These are phyloP conservation scores for Dentipellis fragilis DNA, from an alignment of 768 basidiomycete species.

Conservation along the genomic window DNA sequence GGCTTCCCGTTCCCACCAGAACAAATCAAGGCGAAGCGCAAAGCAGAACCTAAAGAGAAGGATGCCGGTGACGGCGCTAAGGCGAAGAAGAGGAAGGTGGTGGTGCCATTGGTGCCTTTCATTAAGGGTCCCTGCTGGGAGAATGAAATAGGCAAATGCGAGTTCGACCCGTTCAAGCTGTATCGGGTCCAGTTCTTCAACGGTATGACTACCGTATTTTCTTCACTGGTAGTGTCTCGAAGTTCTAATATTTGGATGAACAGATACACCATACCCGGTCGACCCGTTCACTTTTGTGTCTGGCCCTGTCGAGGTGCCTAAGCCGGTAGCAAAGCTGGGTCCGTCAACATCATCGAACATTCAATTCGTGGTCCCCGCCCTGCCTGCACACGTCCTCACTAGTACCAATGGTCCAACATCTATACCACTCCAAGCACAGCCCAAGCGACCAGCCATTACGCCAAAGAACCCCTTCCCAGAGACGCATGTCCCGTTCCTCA, in stretches of 20 bases:
- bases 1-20: constrained; percentile 24
- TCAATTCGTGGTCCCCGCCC: constrained; percentile 34
- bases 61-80: constrained; percentile 57
- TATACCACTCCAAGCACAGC: constrained; percentile 9
- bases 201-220: constrained; percentile 36
- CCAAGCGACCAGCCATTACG: constrained; percentile 14
- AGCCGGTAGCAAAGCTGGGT: constrained; percentile 19
- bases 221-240: not conserved
- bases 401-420: constrained; percentile 5
- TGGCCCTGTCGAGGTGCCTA: constrained; percentile 28
- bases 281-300: constrained; percentile 75
- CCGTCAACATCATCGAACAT: constrained; percentile 16
- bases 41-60: constrained; percentile 31
- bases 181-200: constrained; percentile 81
- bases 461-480: constrained; percentile 64
- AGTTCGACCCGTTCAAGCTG: constrained; percentile 58
- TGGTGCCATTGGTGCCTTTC: constrained; percentile 72
- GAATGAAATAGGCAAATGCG: constrained; percentile 49
- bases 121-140: constrained; percentile 83
- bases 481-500: constrained; percentile 44
- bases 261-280: constrained; percentile 65
- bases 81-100: constrained; percentile 66
- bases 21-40: constrained; percentile 57
- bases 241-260: not conserved
- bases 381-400: constrained; percentile 16